Evolutionary conservation across 176 grass and related monocot species (phyloP), one percentile per base, ranked within the genome.

Genomic region (Triticum timopheevii): DNA sequence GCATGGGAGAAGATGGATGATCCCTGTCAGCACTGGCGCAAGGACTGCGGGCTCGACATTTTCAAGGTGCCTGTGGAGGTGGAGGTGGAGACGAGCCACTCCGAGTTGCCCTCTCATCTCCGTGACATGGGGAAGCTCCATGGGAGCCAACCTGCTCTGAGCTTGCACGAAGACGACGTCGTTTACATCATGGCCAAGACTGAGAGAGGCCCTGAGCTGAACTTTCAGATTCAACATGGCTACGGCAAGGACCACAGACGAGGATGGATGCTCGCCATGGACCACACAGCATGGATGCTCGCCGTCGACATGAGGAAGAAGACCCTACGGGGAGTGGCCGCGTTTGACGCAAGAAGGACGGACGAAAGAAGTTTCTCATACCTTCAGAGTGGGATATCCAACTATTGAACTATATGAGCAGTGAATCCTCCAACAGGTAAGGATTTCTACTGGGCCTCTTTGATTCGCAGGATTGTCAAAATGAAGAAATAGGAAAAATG

Each of bases 331-430:
- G 24, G 10, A 30, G 72, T 75, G 13, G 13, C 72, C 33, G 13
- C 61, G 10, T 62, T 86, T 25, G 36, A 69, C 8, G 30, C 13
- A 0, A 52, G 24, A 31, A 71, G 52, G 39, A 42, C 39, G 2
- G 8, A 62, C 2, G 13, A 13, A 33, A 10, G 1, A 8, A 9
- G 1, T 50, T 25, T 12, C 9, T 10, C 52, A 22, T 86, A 80
- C 67, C 38, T 63, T 45, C 52, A 80, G 70, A 73, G 85, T 49
- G 8, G 20, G 13, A 80, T 87, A 22, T 87, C 67, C 69, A 42
- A 10, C 36, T 31, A 31, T 31, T 31, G 31, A 80, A 31, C 4
- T 16, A 86, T 49, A 13, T 87, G 27, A 23, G 13, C 10, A 35
- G 11, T 76, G 28, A 42, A 20, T 64, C 71, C 70, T 19, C 71